Evolutionary conservation across 2,329 filamentous ascomycete genomes (phyloP).

Genomic region (Taxawa tesnikishii): DNA sequence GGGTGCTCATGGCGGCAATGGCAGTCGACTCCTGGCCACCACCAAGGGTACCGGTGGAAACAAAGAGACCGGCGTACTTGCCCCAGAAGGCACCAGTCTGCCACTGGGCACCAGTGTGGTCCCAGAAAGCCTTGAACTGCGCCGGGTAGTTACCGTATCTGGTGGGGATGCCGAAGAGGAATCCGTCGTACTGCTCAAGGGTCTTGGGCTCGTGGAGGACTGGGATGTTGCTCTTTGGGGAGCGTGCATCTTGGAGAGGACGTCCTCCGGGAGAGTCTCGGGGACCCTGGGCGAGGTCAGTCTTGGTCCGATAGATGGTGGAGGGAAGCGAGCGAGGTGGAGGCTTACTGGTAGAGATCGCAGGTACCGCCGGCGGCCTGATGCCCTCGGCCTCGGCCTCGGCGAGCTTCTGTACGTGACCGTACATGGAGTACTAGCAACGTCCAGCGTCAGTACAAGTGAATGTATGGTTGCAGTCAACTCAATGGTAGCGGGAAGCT

Average conservation of each 20-base stretch:
- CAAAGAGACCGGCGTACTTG: constrained; percentile 85
- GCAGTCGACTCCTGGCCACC: constrained; percentile 90
- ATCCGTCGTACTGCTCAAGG: constrained; percentile 64
- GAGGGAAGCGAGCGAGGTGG: constrained; percentile 1
- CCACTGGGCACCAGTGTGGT: constrained; percentile 83
- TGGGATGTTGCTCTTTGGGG: constrained; percentile 60
- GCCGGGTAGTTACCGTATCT: constrained; percentile 94
- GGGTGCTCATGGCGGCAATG: constrained; percentile 68
- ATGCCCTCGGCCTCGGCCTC: constrained; percentile 86
- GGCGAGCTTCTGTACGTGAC: constrained; percentile 74
- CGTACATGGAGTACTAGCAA: constrained; percentile 78
- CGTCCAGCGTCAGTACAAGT: constrained; percentile 2
- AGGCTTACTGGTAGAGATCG: constrained; percentile 66
- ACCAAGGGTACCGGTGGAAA: constrained; percentile 72
- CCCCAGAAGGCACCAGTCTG: constrained; percentile 51
- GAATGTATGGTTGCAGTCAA: background rate
- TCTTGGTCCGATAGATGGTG: background rate
- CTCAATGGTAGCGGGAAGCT: no score
- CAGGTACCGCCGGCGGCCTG: constrained; percentile 67
- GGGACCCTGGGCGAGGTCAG: constrained; percentile 52
- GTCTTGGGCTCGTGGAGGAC: constrained; percentile 46
- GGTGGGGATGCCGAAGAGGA: constrained; percentile 91
- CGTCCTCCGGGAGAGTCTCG: constrained; percentile 77
- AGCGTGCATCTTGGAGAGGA: constrained; percentile 84
- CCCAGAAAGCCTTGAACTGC: constrained; percentile 92